These are phyloP conservation scores for Pistacia vera DNA, from an alignment of 345 rosid species.

Conservation along the genomic window DNA sequence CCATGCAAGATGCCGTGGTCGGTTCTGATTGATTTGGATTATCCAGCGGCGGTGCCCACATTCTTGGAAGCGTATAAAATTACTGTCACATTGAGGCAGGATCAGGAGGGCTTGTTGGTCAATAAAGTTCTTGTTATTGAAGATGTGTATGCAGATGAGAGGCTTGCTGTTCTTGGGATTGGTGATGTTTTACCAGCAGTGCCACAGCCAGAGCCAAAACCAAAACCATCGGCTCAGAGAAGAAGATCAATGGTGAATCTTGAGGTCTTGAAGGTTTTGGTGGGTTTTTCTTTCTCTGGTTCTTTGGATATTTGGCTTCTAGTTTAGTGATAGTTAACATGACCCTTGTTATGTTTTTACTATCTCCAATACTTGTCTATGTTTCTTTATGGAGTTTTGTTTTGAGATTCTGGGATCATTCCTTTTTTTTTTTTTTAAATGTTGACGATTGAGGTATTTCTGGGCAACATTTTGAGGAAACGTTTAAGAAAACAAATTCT, in stretches of 20 bases:
- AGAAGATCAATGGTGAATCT: not conserved
- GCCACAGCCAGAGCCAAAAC: not conserved
- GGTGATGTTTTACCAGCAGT: not conserved
- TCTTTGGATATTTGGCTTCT: not conserved
- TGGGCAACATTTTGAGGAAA: no score
- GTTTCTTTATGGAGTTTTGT: not conserved
- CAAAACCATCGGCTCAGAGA: not conserved
- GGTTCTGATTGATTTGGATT: conserved; percentile 19
- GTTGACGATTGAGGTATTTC: no score
- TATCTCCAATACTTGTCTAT: no score
- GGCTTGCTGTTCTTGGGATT: conserved; percentile 5
- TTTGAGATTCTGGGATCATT: not conserved
- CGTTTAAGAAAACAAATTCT: no score
- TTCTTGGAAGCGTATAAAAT: conserved; percentile 23
- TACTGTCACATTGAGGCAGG: not conserved
- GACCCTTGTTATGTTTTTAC: not conserved
- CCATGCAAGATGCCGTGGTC: conserved; percentile 30
- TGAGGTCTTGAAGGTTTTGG: not conserved
- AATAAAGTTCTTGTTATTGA: not conserved
- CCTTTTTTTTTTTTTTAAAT: no score
- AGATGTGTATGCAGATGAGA: not conserved
- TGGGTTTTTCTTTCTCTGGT: conserved; percentile 15
- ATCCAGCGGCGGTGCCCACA: conserved; percentile 21
- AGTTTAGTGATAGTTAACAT: not conserved
- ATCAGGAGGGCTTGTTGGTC: not conserved